Evolutionary conservation across 2,329 filamentous ascomycete species (phyloP), one percentile per base, ranked within the genome.

Genomic region (Pyricularia pennisetigena): DNA sequence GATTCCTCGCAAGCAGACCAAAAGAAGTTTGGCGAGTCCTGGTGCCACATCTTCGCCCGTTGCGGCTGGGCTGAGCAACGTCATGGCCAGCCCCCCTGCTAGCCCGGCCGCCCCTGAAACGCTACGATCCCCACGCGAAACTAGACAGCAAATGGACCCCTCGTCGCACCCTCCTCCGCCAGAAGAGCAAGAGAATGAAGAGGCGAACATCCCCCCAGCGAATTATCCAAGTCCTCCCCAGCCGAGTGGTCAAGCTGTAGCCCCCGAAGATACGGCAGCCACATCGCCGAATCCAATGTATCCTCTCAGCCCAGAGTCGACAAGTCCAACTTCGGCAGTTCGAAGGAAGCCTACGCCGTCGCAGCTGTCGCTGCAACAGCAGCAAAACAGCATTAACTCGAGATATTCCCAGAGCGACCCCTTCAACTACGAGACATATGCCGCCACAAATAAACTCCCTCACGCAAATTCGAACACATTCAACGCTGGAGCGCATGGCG

Each of bases 1-100:
- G 70, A 79, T 90, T 68, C 83, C 84, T 20, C 79, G 79, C 61
- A 86, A 81, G 75, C 83, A 77, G 73, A 81, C 77, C 73, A 85
- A 81, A 72, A 79, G 80, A 49, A 73, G 70, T 23, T 66, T 67
- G 67, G 74, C 74, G 20, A 69, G 73, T 35, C 74, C 69, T 62
- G n/a, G 23, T 20, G 28, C 20, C 9, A 29, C 28, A 59, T n/a
- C 67, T 49, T 71, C 71, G 28, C 68, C 71, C 29, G 70, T 68
- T 12, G 65, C 70, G 28, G 30, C 68, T 16, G 65, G 66, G 26
- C n/a, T 64, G 20, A 68, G 67, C 57, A 62, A 61, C 29, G 65
- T 68, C 62, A 69, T 72, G 62, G 69, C 68, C 23, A 77, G 74
- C 57, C 73, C 75, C 69, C 76, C 76, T 69, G 73, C 74, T 68